These are phyloP conservation scores for Rhododendron molle DNA, from an alignment of 148 eudicot genomes.

Conservation along the genomic window DNA sequence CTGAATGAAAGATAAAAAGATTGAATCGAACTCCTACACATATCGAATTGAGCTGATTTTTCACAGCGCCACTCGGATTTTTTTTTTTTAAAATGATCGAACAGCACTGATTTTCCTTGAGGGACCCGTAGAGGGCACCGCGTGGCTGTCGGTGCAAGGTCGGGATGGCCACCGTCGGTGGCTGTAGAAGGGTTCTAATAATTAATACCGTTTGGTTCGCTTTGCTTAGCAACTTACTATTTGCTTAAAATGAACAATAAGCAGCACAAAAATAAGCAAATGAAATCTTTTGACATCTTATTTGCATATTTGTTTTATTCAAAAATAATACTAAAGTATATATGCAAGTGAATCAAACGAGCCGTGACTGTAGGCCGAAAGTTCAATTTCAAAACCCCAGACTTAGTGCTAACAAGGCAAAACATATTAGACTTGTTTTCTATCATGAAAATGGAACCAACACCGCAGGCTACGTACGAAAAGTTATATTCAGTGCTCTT, in stretches of 20 bases:
- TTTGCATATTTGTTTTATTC: background rate
- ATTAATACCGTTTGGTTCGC: background rate
- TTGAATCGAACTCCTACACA: too few species aligned
- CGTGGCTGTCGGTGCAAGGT: too few species aligned
- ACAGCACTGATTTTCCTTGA: too few species aligned
- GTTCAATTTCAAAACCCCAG: background rate
- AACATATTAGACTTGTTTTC: background rate
- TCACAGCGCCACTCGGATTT: too few species aligned
- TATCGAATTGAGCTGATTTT: too few species aligned
- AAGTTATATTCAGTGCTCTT: too few species aligned
- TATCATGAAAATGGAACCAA: background rate
- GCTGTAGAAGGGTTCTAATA: too few species aligned
- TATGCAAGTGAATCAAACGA: background rate
- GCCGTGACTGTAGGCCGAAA: background rate
- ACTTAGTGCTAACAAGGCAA: background rate
- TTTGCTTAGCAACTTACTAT: background rate
- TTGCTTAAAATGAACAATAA: background rate
- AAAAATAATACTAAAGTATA: too few species aligned
- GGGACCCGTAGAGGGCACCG: too few species aligned
- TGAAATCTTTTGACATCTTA: background rate
- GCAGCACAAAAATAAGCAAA: background rate
- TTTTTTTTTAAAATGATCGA: too few species aligned
- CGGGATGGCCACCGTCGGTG: too few species aligned
- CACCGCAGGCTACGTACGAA: background rate
- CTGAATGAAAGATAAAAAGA: too few species aligned